These are phyloP conservation scores for Dioszegia aurantiaca DNA, from an alignment of 768 basidiomycete genomes.

Conservation along the genomic window DNA sequence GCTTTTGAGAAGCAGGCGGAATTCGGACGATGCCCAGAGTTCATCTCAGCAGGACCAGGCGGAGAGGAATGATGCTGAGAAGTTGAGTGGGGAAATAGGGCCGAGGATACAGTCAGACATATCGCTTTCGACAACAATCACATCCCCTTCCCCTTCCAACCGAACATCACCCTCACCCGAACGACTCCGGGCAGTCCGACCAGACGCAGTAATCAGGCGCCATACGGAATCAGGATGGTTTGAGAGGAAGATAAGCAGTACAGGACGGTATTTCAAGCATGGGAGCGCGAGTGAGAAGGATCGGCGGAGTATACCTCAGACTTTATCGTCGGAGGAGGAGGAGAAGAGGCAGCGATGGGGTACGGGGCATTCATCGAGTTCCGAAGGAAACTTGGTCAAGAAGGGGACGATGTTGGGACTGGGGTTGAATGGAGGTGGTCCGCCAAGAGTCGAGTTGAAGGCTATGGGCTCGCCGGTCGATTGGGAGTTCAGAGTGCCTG, in stretches of 20 bases:
- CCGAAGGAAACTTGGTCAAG: no score
- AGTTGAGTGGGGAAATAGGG: no score
- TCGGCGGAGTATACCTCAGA: background rate
- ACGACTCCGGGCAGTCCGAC: background rate
- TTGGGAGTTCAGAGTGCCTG: conserved; percentile 17
- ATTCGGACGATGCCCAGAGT: background rate
- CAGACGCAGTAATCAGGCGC: background rate
- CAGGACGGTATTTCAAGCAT: background rate
- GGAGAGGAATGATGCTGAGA: background rate
- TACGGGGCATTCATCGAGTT: no score
- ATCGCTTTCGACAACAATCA: background rate
- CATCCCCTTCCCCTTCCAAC: background rate
- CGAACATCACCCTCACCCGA: background rate
- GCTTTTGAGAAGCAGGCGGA: background rate
- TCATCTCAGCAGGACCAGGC: no score
- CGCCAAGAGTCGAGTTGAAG: conserved; percentile 22
- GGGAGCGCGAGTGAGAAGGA: no score
- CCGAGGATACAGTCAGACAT: no score
- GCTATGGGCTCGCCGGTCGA: conserved; percentile 19
- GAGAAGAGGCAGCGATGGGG: no score
- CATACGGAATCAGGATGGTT: conserved; percentile 25
- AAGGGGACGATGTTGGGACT: no score
- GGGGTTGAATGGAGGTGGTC: no score
- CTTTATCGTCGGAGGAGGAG: conserved; percentile 4
- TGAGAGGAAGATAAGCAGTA: conserved; percentile 11